These are phyloP conservation scores for Arthrobotrys iridis DNA, from an alignment of 2,329 filamentous ascomycete species.

Conservation along the genomic window DNA sequence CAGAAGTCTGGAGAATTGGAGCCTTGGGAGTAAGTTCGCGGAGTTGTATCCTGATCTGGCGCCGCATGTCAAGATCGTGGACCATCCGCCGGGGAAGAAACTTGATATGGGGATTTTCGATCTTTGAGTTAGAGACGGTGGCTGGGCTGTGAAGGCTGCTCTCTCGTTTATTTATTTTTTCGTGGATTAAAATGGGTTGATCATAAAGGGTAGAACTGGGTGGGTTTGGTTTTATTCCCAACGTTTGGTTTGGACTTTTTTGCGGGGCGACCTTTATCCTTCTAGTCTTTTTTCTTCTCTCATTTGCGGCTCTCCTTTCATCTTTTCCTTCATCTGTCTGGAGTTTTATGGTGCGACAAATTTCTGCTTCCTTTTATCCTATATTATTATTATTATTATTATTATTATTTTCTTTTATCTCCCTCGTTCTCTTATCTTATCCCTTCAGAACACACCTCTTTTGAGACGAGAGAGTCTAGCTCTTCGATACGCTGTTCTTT, in stretches of 20 bases:
- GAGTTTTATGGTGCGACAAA: constrained; percentile 35
- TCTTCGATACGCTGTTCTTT: constrained; percentile 12
- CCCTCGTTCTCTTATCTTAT: not conserved
- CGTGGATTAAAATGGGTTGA: not conserved
- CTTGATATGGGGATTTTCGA: constrained; percentile 47
- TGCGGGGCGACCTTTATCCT: not conserved
- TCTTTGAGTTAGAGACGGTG: constrained; percentile 4
- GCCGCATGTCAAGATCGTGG: constrained; percentile 40
- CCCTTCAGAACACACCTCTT: constrained; percentile 2
- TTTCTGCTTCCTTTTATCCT: not conserved
- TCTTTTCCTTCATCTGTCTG: not conserved
- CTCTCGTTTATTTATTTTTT: constrained; percentile 4
- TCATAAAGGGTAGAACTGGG: no score
- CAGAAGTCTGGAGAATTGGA: constrained; percentile 81
- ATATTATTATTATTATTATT: not conserved
- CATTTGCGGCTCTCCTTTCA: not conserved
- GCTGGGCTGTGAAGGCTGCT: not conserved
- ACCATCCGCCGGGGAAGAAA: constrained; percentile 42
- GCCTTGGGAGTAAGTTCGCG: constrained; percentile 75
- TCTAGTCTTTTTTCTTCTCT: not conserved
- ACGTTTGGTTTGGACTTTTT: not conserved
- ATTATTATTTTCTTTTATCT: not conserved
- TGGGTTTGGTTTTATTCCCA: not conserved
- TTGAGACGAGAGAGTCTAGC: not conserved
- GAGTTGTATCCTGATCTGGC: constrained; percentile 71